Evolutionary conservation across 305 asterid species (phyloP), one percentile per base, ranked within the genome.

Genomic region (Fraxinus albicans): DNA sequence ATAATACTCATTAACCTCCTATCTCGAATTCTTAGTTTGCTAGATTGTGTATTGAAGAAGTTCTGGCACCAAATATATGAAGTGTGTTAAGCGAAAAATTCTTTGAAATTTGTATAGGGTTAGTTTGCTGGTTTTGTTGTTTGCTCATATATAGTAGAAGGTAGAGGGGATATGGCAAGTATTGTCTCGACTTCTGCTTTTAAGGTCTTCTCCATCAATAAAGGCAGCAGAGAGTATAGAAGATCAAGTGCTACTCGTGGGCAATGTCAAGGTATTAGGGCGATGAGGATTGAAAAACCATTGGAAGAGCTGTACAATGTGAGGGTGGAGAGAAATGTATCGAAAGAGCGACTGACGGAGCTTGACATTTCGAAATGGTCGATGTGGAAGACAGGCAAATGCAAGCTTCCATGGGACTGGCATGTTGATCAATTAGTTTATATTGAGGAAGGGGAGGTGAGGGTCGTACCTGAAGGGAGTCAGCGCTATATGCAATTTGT

Each of bases 331-430:
- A 89, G 89, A 76, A 90, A 92, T 15, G 95, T 89, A 69, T 67
- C 97, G 0, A 90, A 93, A 82, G 89, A 89, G 60, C 88, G 97
- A 29, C 77, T 92, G 83, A 88, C 87, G 9, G 93, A 93, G 92
- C 97, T 96, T 1, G 94, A 95, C 0, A 91, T 93, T 31, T 89
- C 95, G 0, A 84, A 85, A 80, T 96, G 99, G 99, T 93, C 98
- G 2, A 85, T 89, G 4, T 96, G 98, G 99, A 94, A 93, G 82
- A 96, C 98, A 0, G 98, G 98, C 27, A 92, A 92, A 83, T 93
- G 98, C 91, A 89, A 88, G 90, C 91, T 96, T 40, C 98, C 98
- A 0, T 96, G 99, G 99, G 99, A 96, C 80, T 96, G 99, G 98
- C 98, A 96, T 79, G 98, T 92, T 0, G 98, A 96, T 81, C 99